Conservation (phyloP, 2,329 filamentous ascomycete species). For the Calonectria hongkongensis region DNA sequence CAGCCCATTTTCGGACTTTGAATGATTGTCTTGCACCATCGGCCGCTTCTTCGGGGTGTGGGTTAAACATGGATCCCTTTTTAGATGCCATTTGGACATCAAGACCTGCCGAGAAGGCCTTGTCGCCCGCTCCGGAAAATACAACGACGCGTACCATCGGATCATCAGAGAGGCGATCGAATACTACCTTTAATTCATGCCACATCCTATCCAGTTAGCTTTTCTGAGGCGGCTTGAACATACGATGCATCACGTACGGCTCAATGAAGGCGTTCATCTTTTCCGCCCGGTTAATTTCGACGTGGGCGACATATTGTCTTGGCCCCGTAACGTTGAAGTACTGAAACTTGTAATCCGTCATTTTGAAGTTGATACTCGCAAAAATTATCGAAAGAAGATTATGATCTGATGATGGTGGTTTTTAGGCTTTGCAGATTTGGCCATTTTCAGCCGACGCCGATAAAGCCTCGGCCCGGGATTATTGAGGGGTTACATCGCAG, state of each 20-base stretch:
- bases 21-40: conserved; percentile 80
- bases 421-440: not conserved
- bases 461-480: not conserved
- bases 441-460: not conserved
- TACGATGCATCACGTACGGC: conserved; percentile 55
- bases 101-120: conserved; percentile 88
- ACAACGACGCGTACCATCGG: conserved; percentile 83
- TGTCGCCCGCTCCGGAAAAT: conserved; percentile 85
- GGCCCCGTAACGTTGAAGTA: conserved; percentile 19
- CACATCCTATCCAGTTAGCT: conserved; percentile 75
- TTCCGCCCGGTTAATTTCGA: conserved; percentile 89
- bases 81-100: conserved; percentile 84
- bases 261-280: conserved; percentile 92
- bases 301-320: conserved; percentile 79
- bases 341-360: not conserved
- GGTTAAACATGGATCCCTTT: conserved; percentile 63
- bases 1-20: conserved; percentile 78
- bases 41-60: conserved; percentile 45
- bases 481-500: not conserved
- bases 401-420: not conserved
- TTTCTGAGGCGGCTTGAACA: not conserved
- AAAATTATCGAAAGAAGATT: not conserved
- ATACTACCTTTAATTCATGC: conserved; percentile 83
- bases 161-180: conserved; percentile 81
- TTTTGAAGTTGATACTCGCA: not conserved